Percentiles rank a stretch among this genome's conserved stretches.
These are phyloP conservation scores for Rhodotorula mucilaginosa DNA, from an alignment of 1,284 basidiomycete genomes.

Conservation along the genomic window DNA sequence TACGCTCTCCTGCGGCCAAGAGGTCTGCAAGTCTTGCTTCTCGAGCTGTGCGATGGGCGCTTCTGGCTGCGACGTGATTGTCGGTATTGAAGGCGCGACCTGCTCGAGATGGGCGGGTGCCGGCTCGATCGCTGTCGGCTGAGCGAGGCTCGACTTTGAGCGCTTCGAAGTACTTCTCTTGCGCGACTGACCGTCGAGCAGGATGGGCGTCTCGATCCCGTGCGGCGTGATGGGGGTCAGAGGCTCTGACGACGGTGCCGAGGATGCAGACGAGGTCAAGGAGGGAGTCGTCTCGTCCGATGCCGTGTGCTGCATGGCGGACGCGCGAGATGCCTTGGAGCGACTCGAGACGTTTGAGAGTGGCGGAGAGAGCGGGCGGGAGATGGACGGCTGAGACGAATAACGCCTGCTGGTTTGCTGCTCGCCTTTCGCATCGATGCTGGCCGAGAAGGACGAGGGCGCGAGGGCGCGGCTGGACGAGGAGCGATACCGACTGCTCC, in stretches of 20 bases:
- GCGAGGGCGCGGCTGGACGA: background rate
- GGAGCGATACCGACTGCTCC: background rate
- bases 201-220: background rate
- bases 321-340: background rate
- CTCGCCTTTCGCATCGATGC: conserved; percentile 1
- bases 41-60: background rate
- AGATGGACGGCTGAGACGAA: conserved; percentile 8
- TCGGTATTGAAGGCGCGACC: background rate
- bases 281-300: conserved; percentile 21
- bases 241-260: conserved; percentile 6
- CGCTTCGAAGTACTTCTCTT: conserved; percentile 3
- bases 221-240: conserved; percentile 7
- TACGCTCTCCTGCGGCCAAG: background rate
- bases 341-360: conserved; percentile 3
- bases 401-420: conserved; percentile 20
- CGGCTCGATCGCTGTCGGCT: background rate
- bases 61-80: background rate
- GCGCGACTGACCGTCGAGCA: conserved; percentile 6
- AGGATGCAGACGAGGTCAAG: conserved; percentile 24
- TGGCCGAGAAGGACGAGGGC: conserved; percentile 3
- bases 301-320: background rate
- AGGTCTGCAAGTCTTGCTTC: background rate
- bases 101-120: background rate
- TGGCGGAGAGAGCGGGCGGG: conserved; percentile 10
- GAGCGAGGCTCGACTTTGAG: background rate